These are phyloP conservation scores for Cordyceps tenuipes DNA, from an alignment of 2,329 filamentous ascomycete genomes.

Conservation along the genomic window DNA sequence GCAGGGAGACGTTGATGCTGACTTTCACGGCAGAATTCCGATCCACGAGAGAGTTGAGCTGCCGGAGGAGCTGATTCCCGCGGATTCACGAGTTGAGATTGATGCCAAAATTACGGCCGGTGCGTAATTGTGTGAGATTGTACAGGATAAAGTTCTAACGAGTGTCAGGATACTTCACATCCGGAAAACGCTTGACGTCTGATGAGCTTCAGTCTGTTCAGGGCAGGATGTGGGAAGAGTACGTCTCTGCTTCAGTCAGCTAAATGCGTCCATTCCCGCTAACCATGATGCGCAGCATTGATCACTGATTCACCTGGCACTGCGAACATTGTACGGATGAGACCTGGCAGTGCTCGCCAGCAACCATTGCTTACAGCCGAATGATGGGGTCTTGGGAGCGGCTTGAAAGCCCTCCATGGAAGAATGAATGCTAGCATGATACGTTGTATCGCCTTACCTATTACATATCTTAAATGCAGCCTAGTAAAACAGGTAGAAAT, in stretches of 20 bases:
- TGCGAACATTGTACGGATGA: neutral
- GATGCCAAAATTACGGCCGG: constrained; percentile 96
- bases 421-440: neutral
- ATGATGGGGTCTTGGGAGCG: neutral
- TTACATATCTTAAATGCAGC: neutral
- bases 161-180: constrained; percentile 63
- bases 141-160: neutral
- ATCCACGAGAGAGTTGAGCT: constrained; percentile 88
- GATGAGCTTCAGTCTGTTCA: constrained; percentile 80
- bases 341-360: neutral
- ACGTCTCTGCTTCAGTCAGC: constrained; percentile 19
- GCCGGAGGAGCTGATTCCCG: constrained; percentile 87
- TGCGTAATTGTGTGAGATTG: constrained; percentile 33
- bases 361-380: neutral
- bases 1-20: constrained; percentile 13
- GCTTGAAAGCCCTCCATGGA: neutral
- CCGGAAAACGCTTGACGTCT: constrained; percentile 78
- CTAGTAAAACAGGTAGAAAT: neutral
- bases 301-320: constrained; percentile 20
- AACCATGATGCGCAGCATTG: constrained; percentile 26
- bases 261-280: neutral
- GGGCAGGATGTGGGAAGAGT: constrained; percentile 87
- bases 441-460: neutral
- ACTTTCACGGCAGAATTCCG: constrained; percentile 52
- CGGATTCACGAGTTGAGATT: constrained; percentile 94